phyloP scores from a whole-genome alignment of 371 early-diverging fungal genomes.

The Mucor mucedo region DNA sequence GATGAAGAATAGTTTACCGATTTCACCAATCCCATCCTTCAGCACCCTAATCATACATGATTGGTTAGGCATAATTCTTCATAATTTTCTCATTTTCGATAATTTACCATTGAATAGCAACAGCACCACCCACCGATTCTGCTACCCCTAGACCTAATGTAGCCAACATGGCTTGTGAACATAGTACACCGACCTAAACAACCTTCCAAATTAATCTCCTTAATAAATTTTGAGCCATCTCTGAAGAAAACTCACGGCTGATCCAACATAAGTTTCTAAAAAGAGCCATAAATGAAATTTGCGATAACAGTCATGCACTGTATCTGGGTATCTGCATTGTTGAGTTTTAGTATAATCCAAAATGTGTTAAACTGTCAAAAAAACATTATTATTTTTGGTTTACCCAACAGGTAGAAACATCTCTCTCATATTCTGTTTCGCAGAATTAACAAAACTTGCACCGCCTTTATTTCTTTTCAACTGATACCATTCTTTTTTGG shows the following conservation, averaged over 20 bases:
- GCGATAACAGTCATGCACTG: constrained; percentile 60
- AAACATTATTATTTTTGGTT: not conserved
- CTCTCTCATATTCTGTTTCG: constrained; percentile 56
- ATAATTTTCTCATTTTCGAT: not conserved
- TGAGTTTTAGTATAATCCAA: too few species aligned
- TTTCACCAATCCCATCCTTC: constrained; percentile 74
- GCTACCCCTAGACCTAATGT: constrained; percentile 63
- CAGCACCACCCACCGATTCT: constrained; percentile 68
- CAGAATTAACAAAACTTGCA: constrained; percentile 30
- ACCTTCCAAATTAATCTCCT: too few species aligned
- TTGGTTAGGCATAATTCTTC: not conserved
- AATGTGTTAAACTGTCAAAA: too few species aligned
- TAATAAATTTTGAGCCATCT: too few species aligned
- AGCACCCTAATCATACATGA: constrained; percentile 48
- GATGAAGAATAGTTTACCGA: constrained; percentile 78
- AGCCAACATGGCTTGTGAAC: constrained; percentile 73
- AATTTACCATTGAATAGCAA: constrained; percentile 72
- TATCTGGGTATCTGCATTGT: constrained; percentile 48
- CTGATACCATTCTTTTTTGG: constrained; percentile 24
- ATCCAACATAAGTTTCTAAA: constrained; percentile 71
- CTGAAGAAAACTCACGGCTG: constrained; percentile 45
- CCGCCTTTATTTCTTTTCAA: constrained; percentile 20
- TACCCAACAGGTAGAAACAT: constrained; percentile 73
- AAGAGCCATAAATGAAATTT: constrained; percentile 67
- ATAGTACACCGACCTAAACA: constrained; percentile 68